These are phyloP conservation scores for Aspergillus cavernicola DNA, from an alignment of 495 filamentous ascomycete species.

Conservation along the genomic window DNA sequence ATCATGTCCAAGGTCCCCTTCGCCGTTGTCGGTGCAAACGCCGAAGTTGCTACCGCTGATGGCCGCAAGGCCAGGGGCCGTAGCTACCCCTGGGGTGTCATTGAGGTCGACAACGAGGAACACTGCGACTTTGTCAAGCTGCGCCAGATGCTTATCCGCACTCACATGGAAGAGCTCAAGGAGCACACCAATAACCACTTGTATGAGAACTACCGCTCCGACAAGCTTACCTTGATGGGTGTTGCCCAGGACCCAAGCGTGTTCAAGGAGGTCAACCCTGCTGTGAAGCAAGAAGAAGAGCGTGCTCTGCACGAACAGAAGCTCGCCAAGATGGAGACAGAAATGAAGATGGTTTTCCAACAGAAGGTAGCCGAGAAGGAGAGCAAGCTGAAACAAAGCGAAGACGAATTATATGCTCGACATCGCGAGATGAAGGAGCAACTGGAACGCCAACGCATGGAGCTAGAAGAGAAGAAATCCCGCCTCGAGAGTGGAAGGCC, in stretches of 20 bases:
- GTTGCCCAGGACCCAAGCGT: constrained; percentile 97
- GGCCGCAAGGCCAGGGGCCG: constrained; percentile 95
- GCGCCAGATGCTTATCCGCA: constrained; percentile 98
- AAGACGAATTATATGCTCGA: constrained; percentile 95
- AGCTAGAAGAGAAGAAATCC: constrained; percentile 95
- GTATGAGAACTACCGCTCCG: constrained; percentile 99
- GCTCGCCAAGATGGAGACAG: constrained; percentile 98
- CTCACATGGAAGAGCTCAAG: constrained; percentile 99
- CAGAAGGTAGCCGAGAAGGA: constrained; percentile 99
- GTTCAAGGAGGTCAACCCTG: constrained; percentile 99
- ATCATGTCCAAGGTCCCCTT: constrained; percentile 99
- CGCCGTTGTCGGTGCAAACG: constrained; percentile 93
- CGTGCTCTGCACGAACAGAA: constrained; percentile 97
- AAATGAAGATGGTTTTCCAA: constrained; percentile 99
- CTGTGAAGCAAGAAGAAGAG: constrained; percentile 99
- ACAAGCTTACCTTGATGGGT: constrained; percentile 97
- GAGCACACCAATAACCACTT: constrained; percentile 98
- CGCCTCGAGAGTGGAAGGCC: constrained; percentile 91
- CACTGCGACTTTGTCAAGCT: constrained; percentile 99
- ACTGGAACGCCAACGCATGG: constrained; percentile 85
- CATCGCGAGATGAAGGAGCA: constrained; percentile 99
- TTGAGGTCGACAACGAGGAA: constrained; percentile 99
- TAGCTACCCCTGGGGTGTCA: constrained; percentile 96
- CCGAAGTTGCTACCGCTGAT: constrained; percentile 84
- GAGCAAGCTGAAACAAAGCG: constrained; percentile 97